phyloP scores from a whole-genome alignment of 108 stramenopile genomes.

The Discostella stelligeroides region DNA sequence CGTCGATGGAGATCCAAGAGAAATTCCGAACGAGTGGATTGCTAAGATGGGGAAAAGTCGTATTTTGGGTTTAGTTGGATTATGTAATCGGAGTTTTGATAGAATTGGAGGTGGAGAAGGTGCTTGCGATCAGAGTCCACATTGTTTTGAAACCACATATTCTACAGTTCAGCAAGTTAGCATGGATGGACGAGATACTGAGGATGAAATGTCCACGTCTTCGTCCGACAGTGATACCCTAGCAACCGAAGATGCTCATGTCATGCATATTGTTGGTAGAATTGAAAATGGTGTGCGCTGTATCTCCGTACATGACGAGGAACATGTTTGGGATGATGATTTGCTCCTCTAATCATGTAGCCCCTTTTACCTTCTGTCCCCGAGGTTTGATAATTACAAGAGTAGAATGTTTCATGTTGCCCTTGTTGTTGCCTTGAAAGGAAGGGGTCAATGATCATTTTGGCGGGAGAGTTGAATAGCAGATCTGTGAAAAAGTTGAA shows the following conservation, averaged over 20 bases:
- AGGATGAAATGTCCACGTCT: slow-evolving; percentile 59
- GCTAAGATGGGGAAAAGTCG: slow-evolving; percentile 59
- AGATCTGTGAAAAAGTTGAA: too few species aligned
- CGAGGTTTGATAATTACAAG: too few species aligned
- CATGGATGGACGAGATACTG: slow-evolving; percentile 27
- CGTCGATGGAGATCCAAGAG: slow-evolving; percentile 72
- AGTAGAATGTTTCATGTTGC: too few species aligned
- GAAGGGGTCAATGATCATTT: too few species aligned
- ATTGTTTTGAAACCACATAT: slow-evolving; percentile 1
- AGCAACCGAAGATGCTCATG: slow-evolving; percentile 45
- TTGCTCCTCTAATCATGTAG: slow-evolving; percentile 29
- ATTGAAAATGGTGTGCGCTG: slow-evolving; percentile 62
- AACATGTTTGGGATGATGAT: slow-evolving; percentile 38
- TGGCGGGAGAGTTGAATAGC: too few species aligned
- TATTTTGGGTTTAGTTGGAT: slow-evolving; percentile 41
- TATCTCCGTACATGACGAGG: slow-evolving; percentile 59
- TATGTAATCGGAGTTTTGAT: slow-evolving; percentile 14
- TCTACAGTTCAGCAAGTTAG: slow-evolving; percentile 16
- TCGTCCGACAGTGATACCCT: slow-evolving; percentile 70
- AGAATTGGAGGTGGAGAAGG: slow-evolving; percentile 11
- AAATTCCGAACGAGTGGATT: slow-evolving; percentile 57
- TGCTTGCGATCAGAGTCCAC: background rate
- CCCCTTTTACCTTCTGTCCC: too few species aligned
- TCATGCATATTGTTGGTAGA: slow-evolving; percentile 60
- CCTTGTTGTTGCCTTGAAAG: too few species aligned